Evolutionary conservation across 2,329 filamentous ascomycete species (phyloP).

Genomic region (Pseudogymnoascus sp.): DNA sequence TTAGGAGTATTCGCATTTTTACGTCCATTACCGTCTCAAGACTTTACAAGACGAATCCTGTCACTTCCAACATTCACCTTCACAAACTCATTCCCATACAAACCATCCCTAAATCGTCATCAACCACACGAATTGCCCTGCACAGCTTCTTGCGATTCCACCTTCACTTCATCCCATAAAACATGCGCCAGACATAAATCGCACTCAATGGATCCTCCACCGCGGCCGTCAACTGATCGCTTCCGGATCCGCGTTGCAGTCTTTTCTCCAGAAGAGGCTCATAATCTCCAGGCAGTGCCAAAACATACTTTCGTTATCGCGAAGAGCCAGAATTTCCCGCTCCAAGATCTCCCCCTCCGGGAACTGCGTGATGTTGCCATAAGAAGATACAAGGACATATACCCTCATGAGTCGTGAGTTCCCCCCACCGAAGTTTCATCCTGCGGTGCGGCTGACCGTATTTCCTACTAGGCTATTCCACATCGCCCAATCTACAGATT

Average conservation of each 20-base stretch:
- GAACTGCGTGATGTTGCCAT: slow-evolving; percentile 5
- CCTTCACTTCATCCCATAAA: neutral
- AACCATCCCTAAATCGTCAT: neutral
- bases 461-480: slow-evolving; percentile 2
- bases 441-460: neutral
- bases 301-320: slow-evolving; percentile 6
- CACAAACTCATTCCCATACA: neutral
- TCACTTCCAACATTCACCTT: neutral
- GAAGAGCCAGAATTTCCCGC: neutral
- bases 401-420: slow-evolving; percentile 9
- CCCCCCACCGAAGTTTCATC: neutral
- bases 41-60: neutral
- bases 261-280: slow-evolving; percentile 6
- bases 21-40: neutral
- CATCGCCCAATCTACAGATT: slow-evolving; percentile 8
- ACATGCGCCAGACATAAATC: slow-evolving; percentile 3
- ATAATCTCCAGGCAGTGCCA: neutral
- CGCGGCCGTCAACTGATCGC: neutral
- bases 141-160: neutral
- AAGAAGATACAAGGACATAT: slow-evolving; percentile 9
- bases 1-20: neutral
- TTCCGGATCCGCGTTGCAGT: slow-evolving; percentile 8
- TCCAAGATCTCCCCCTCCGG: slow-evolving; percentile 4
- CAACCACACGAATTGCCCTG: neutral
- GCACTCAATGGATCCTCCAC: slow-evolving; percentile 9